A percentile compares a stretch with the other conserved stretches of the same genome.
Conservation (phyloP, 345 rosid species). For the Viola odorata region DNA sequence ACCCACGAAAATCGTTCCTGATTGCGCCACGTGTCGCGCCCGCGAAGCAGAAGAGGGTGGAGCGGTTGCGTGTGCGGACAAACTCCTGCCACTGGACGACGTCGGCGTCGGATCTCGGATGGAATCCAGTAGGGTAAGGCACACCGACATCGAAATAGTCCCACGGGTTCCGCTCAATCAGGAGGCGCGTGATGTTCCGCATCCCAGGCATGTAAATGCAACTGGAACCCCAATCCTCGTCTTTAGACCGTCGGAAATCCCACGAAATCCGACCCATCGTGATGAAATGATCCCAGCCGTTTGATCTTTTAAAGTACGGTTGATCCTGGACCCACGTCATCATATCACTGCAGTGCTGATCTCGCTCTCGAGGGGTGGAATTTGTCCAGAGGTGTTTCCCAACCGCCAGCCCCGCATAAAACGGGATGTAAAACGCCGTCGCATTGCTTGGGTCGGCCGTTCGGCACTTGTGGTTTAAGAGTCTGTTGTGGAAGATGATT, state of each 20-base stretch:
- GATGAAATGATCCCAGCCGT: slow-evolving; percentile 93
- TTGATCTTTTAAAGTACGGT: slow-evolving; percentile 51
- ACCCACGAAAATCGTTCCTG: slow-evolving; percentile 69
- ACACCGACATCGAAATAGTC: slow-evolving; percentile 91
- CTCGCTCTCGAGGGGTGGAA: slow-evolving; percentile 59
- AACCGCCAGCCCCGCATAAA: slow-evolving; percentile 90
- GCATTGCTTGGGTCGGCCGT: slow-evolving; percentile 63
- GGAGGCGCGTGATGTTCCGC: slow-evolving; percentile 88
- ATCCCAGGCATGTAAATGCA: slow-evolving; percentile 71
- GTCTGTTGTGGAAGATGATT: slow-evolving; percentile 71
- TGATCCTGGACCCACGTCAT: slow-evolving; percentile 62
- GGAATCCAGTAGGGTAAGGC: slow-evolving; percentile 98
- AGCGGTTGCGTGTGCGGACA: slow-evolving; percentile 50
- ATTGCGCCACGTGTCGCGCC: slow-evolving; percentile 66
- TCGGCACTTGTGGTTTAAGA: slow-evolving; percentile 67
- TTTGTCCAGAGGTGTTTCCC: slow-evolving; percentile 70
- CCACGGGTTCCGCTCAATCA: slow-evolving; percentile 97
- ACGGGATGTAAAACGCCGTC: slow-evolving; percentile 80
- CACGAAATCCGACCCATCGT: slow-evolving; percentile 96
- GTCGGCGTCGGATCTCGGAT: slow-evolving; percentile 72
- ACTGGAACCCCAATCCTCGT: slow-evolving; percentile 87
- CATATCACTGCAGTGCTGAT: slow-evolving; percentile 63
- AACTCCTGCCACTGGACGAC: slow-evolving; percentile 69
- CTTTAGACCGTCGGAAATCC: slow-evolving; percentile 85
- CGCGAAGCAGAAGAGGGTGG: slow-evolving; percentile 76